Conservation (phyloP, 2,329 filamentous ascomycete genomes). For the Incumbomyces lentus region DNA sequence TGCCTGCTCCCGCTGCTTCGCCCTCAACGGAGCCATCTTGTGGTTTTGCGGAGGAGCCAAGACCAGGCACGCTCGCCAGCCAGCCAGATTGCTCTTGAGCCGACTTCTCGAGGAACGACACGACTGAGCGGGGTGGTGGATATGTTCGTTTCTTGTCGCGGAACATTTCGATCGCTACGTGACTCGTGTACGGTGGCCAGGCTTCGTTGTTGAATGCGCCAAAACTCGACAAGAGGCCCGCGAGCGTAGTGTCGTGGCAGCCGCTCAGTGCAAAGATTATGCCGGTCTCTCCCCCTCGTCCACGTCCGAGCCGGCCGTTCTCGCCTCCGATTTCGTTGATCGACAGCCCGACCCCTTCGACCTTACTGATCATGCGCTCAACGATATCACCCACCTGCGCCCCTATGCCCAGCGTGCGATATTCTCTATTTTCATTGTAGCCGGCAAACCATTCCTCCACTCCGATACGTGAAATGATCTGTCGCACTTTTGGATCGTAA, state of each 20-base stretch:
- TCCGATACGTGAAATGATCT: constrained; percentile 60
- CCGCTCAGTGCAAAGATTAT: constrained; percentile 72
- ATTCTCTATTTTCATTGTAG: constrained; percentile 74
- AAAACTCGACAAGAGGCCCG: constrained; percentile 63
- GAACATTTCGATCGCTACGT: constrained; percentile 86
- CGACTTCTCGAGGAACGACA: constrained; percentile 24
- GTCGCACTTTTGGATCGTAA: constrained; percentile 63
- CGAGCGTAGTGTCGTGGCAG: constrained; percentile 90
- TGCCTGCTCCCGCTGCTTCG: constrained; percentile 30
- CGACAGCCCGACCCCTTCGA: constrained; percentile 48
- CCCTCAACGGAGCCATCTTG: constrained; percentile 18
- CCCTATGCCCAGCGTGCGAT: constrained; percentile 81
- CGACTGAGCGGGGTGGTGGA: constrained; percentile 25
- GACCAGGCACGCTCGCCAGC: constrained; percentile 19
- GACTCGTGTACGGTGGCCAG: constrained; percentile 92
- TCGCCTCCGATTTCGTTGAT: constrained; percentile 39
- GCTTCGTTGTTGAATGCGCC: constrained; percentile 62
- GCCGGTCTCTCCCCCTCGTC: constrained; percentile 39
- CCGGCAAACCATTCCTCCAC: constrained; percentile 91
- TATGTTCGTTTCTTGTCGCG: constrained; percentile 34
- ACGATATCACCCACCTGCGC: constrained; percentile 74
- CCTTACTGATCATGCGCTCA: constrained; percentile 58
- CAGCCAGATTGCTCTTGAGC: constrained; percentile 12
- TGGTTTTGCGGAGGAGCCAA: constrained; percentile 23
- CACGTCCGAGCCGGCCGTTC: constrained; percentile 29